phyloP scores from a whole-genome alignment of 2,329 filamentous ascomycete species.

The Colletotrichum sp. region DNA sequence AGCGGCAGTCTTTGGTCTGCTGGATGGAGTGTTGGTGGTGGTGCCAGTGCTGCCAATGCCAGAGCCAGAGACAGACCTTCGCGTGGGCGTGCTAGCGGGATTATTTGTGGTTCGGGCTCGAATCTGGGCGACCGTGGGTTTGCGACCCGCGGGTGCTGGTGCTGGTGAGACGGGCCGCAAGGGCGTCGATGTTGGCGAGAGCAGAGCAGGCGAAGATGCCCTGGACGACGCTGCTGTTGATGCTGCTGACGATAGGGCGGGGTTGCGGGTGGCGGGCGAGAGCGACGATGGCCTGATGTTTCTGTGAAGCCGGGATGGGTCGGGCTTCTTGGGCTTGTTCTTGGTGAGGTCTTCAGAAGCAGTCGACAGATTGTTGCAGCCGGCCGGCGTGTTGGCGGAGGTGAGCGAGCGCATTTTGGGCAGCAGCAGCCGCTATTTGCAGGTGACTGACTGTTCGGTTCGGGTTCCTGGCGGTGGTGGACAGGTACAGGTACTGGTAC shows the following conservation, averaged over 20 bases:
- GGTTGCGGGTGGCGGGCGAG: constrained; percentile 11
- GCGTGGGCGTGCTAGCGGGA: background rate
- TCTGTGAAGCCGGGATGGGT: constrained; percentile 10
- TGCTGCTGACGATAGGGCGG: background rate
- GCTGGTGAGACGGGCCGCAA: constrained; percentile 23
- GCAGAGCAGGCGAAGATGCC: background rate
- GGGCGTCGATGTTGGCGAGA: constrained; percentile 36
- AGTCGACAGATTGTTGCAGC: constrained; percentile 6
- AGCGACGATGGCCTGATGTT: constrained; percentile 21
- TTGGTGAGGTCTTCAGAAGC: background rate
- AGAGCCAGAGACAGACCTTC: background rate
- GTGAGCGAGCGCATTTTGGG: constrained; percentile 12
- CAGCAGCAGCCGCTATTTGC: background rate
- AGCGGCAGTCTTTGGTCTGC: background rate
- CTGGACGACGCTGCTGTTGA: constrained; percentile 27
- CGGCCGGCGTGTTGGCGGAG: background rate
- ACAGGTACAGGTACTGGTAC: background rate
- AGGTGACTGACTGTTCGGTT: background rate
- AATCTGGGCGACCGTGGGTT: constrained; percentile 4
- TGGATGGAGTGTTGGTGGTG: background rate
- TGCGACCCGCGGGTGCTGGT: background rate
- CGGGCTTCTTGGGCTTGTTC: constrained; percentile 7
- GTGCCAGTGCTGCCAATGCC: background rate
- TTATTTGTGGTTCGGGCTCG: constrained; percentile 13
- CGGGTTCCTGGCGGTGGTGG: background rate